These are phyloP conservation scores for Ogataea saltuana DNA, from an alignment of 805 yeast species.

Conservation along the genomic window DNA sequence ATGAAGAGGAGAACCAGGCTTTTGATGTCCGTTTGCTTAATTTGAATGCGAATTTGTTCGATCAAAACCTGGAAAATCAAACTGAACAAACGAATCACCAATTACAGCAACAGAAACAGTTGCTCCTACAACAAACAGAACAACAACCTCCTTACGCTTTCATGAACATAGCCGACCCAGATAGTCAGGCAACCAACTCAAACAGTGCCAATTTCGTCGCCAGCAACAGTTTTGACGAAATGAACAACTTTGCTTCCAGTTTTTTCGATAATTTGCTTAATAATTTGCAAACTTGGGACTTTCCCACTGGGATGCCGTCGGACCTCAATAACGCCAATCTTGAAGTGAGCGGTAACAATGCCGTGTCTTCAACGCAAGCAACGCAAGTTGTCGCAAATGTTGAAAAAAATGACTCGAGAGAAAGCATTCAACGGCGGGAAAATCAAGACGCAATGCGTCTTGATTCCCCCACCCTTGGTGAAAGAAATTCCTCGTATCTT, in stretches of 20 bases:
- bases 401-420: background rate
- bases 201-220: conserved; percentile 2
- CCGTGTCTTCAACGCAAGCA: too few species aligned
- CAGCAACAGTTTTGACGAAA: conserved; percentile 11
- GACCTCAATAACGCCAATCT: background rate
- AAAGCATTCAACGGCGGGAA: background rate
- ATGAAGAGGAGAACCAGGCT: conserved; percentile 8
- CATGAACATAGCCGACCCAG: conserved; percentile 11
- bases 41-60: conserved; percentile 18
- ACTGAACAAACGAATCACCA: conserved; percentile 20
- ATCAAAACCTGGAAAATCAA: conserved; percentile 19
- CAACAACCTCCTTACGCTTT: conserved; percentile 19
- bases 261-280: conserved; percentile 26
- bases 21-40: conserved; percentile 19
- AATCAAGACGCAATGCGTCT: background rate
- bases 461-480: conserved; percentile 1
- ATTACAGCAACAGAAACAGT: conserved; percentile 23
- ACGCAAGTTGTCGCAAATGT: too few species aligned
- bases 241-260: conserved; percentile 13
- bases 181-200: conserved; percentile 1
- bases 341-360: background rate
- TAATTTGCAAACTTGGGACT: conserved; percentile 29
- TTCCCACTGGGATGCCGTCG: conserved; percentile 6
- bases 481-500: conserved; percentile 1
- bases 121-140: conserved; percentile 17